A percentile compares a stretch with the other conserved stretches of the same genome.
These are phyloP conservation scores for Pittosporum tobira DNA, from an alignment of 129 eudicot genomes.

Conservation along the genomic window DNA sequence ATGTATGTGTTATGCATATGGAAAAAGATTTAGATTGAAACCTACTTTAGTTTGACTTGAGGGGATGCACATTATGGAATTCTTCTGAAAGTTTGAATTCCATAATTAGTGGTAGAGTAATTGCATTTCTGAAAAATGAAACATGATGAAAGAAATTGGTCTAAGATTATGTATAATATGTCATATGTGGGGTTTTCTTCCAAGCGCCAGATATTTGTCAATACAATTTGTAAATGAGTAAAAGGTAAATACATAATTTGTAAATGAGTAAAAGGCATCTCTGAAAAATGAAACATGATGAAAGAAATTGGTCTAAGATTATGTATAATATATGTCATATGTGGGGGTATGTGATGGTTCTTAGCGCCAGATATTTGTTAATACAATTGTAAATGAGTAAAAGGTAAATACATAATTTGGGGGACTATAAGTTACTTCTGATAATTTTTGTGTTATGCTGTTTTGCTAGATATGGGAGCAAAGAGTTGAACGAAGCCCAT, in stretches of 20 bases:
- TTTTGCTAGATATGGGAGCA: slow-evolving; percentile 75
- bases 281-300: background rate
- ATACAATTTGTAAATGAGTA: too few species aligned
- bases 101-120: background rate
- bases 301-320: background rate
- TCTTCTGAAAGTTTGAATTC: background rate
- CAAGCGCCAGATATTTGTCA: background rate
- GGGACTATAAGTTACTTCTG: slow-evolving; percentile 1
- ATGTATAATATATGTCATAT: background rate
- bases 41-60: background rate
- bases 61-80: background rate
- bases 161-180: background rate
- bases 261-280: background rate
- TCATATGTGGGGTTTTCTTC: background rate
- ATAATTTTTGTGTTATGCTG: background rate
- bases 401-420: too few species aligned
- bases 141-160: background rate
- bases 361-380: background rate
- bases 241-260: too few species aligned
- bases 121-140: background rate
- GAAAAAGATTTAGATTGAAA: background rate
- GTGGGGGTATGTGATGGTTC: background rate
- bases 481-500: slow-evolving; percentile 47
- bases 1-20: background rate
- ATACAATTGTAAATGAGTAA: too few species aligned